Evolutionary conservation across 2,329 filamentous ascomycete species (phyloP).

Genomic region (Plenodomus tracheiphilus): DNA sequence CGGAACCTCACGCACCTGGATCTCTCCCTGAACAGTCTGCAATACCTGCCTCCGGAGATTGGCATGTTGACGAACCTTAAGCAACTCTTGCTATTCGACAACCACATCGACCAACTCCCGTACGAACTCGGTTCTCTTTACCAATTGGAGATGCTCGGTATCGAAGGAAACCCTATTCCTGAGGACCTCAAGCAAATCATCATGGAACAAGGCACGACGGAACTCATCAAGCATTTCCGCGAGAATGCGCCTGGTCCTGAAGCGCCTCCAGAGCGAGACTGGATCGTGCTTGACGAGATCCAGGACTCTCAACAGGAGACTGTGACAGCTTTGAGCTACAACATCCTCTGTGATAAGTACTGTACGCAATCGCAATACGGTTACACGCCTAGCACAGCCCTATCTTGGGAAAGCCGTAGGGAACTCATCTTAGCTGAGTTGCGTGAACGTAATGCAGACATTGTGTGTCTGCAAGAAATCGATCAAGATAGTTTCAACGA

Average conservation of each 20-base stretch:
- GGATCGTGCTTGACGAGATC: conserved; percentile 71
- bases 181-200: conserved; percentile 77
- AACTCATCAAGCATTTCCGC: conserved; percentile 78
- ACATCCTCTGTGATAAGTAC: conserved; percentile 92
- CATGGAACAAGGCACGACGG: conserved; percentile 83
- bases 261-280: conserved; percentile 74
- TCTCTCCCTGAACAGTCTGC: conserved; percentile 83
- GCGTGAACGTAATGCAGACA: conserved; percentile 76
- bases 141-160: conserved; percentile 83
- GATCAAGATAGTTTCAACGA: conserved; percentile 90
- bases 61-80: conserved; percentile 96
- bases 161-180: conserved; percentile 88
- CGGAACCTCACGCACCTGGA: conserved; percentile 82
- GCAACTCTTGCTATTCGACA: conserved; percentile 85
- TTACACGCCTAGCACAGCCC: conserved; percentile 80
- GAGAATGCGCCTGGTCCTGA: conserved; percentile 81
- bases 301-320: conserved; percentile 60
- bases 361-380: conserved; percentile 84
- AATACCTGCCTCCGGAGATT: conserved; percentile 81
- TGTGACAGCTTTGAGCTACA: conserved; percentile 89
- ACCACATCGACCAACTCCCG: conserved; percentile 79
- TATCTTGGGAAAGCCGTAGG: conserved; percentile 86
- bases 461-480: conserved; percentile 91
- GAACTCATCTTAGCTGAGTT: conserved; percentile 84
- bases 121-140: conserved; percentile 87